Base-by-base conservation (phyloP, 2,329 filamentous ascomycete genomes). In the Fusarium buharicum region DNA sequence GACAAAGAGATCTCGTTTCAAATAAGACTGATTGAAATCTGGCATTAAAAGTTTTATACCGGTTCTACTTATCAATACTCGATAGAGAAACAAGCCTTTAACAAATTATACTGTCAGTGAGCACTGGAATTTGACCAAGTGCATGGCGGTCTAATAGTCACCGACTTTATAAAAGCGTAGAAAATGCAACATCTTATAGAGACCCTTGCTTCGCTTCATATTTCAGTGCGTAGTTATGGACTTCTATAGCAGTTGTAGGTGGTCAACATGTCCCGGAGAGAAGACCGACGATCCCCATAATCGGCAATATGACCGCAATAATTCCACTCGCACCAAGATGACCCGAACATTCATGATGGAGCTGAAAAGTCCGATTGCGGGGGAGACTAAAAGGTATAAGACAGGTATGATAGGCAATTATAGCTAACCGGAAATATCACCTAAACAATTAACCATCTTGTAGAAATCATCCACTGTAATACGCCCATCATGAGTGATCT, bases 401-500 rank as follows among this genome's bases (percentile, higher is more conserved):
- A 30, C 13, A 33, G 28, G 28, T 59, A 59, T 41, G 43, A 54
- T 22, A 59, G 33, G 52, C 8, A 24, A 24, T 24, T 24, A 8
- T 24, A 24, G 22, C 22, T 24, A 8, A 24, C 22, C 22, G 8
- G 22, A 40, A 12, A 46, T 6, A n/a, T 30, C 6, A 20, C 20
- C 30, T 30, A 9, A 43, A 31, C 33, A 48, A 24, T 24, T 5
- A 24, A 24, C 8, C 8, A 8, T 24, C 8, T 24, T 24, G 22
- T 24, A 24, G 22, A 24, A 31, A 30, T 6, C 6, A 14, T 14
- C 10, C 12, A 24, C 22, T 38, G 10, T 7, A 46, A n/a, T 20
- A 14, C 18, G 4, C 17, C 36, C 30, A 50, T 55, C 51, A 70
- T 70, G 68, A 70, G 68, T 49, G 68, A 70, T 34, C 68, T 70